These are phyloP conservation scores for Xanthoconium separans DNA, from an alignment of 1,284 basidiomycete genomes.

Conservation along the genomic window DNA sequence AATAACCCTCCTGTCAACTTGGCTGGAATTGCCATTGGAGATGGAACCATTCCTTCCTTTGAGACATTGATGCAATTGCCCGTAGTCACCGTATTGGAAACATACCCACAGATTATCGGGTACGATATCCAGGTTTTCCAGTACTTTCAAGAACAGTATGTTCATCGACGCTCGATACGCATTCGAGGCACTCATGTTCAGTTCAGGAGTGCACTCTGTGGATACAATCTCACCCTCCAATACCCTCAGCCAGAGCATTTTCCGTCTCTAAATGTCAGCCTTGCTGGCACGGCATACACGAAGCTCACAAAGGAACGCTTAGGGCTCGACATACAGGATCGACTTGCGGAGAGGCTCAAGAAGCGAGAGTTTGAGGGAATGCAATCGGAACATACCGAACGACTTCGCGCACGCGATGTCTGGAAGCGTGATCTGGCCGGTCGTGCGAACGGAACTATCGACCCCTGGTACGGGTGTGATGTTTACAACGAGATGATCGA, in stretches of 20 bases:
- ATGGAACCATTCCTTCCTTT: constrained; percentile 52
- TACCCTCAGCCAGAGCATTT: constrained; percentile 64
- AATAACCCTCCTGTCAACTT: constrained; percentile 63
- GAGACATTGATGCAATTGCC: constrained; percentile 51
- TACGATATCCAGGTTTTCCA: constrained; percentile 60
- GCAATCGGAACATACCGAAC: background rate
- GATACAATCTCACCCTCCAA: constrained; percentile 66
- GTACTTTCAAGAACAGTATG: constrained; percentile 65
- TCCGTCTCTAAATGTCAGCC: constrained; percentile 39
- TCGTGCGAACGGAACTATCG: constrained; percentile 50
- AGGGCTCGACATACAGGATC: constrained; percentile 14
- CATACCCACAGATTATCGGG: constrained; percentile 40
- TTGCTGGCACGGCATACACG: constrained; percentile 7
- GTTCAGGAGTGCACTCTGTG: constrained; percentile 58
- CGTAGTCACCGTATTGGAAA: constrained; percentile 58
- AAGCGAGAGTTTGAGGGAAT: background rate
- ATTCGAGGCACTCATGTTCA: background rate
- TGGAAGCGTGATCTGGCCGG: constrained; percentile 48
- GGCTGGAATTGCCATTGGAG: constrained; percentile 64
- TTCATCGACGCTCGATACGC: background rate
- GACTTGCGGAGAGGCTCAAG: background rate
- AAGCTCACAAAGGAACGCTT: constrained; percentile 13
- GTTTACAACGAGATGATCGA: constrained; percentile 51
- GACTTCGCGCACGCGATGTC: constrained; percentile 14
- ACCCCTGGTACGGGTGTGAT: constrained; percentile 59